A percentile compares a stretch with the other conserved stretches of the same genome.
These are phyloP conservation scores for Talaromyces adpressus DNA, from an alignment of 495 filamentous ascomycete genomes.

Conservation along the genomic window DNA sequence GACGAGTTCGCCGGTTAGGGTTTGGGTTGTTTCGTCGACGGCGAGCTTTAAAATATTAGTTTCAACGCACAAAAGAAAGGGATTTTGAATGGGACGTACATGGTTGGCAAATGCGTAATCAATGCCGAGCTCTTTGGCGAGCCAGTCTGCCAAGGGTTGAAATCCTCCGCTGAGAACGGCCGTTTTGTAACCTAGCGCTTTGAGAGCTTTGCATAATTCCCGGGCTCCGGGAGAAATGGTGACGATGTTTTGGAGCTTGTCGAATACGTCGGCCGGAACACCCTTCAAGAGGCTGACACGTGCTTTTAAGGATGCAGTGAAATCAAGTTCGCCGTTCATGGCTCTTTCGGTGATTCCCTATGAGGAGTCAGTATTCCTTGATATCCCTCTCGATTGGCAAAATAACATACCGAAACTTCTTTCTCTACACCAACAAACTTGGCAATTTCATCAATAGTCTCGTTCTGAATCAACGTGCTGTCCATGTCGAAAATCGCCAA, in stretches of 20 bases:
- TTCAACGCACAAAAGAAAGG: not conserved
- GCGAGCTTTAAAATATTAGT: constrained; percentile 44
- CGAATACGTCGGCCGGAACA: constrained; percentile 71
- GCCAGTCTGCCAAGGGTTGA: constrained; percentile 77
- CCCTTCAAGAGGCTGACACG: constrained; percentile 76
- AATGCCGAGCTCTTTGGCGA: constrained; percentile 70
- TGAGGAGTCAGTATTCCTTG: not conserved
- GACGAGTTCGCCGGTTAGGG: constrained; percentile 74
- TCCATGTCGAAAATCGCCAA: constrained; percentile 98
- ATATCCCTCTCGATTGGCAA: too few species aligned
- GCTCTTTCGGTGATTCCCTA: constrained; percentile 79
- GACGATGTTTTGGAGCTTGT: constrained; percentile 61
- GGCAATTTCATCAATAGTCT: constrained; percentile 93
- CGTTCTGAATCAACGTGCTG: constrained; percentile 89
- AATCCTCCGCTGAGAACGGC: constrained; percentile 93
- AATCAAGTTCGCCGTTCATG: constrained; percentile 97
- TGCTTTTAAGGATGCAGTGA: constrained; percentile 69
- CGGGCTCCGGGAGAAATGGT: constrained; percentile 75
- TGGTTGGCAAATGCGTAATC: constrained; percentile 86
- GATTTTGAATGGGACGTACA: constrained; percentile 29
- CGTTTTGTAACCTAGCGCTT: constrained; percentile 69
- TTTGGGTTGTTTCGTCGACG: constrained; percentile 52
- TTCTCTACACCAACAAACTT: constrained; percentile 67
- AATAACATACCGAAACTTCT: constrained; percentile 47
- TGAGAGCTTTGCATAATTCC: constrained; percentile 65